Base-by-base conservation (phyloP, 192 early-diverging fungal genomes). In the Spizellomyces punctatus region DNA sequence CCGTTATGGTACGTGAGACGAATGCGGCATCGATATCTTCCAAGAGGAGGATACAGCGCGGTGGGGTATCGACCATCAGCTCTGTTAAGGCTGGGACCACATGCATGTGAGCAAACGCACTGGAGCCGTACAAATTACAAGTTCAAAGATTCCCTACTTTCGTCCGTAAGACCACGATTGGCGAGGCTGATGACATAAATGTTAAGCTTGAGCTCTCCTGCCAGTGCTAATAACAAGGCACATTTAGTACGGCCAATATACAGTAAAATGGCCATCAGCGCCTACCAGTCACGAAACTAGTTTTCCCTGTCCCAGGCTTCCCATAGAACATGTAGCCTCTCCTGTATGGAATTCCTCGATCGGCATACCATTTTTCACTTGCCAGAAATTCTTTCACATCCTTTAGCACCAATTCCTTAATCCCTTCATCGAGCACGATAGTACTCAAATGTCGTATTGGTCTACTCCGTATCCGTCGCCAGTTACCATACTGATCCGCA, bases 11-110 rank as follows among this genome's bases (percentile, higher is more conserved):
- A 16, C 89, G 64, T 36, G 86, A 82, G 6, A 86, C 71, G 78
- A 92, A 91, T 6, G 91, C 91, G 3, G 89, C 88, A 63, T 92
- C 91, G 8, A 92, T 83, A 65, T 92, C 91, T 70, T 92, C 90
- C 60, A 92, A 79, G 42, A 92, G 52, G 14, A 92, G 65, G 49
- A 92, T 78, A 62, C 88, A 88, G 42, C 89, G 80, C 12, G 75
- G 47, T 10, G 83, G 83, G 4, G 81, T 75, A 27, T 76, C 67
- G 46, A 73, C 72, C 77, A 85, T 76, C 6, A 84, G 73, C 44
- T 84, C 79, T 14, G 76, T 73, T 8, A 82, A 69, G 56, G 78
- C 75, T 75, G 54, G 14, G 6, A 47, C 27, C 27, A n/a, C n/a
- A n/a, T 36, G 27, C n/a, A 61, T 76, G 77, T 47, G 81, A 76